Conservation (phyloP, 441 rosid genomes). For the Erodium trifolium region DNA sequence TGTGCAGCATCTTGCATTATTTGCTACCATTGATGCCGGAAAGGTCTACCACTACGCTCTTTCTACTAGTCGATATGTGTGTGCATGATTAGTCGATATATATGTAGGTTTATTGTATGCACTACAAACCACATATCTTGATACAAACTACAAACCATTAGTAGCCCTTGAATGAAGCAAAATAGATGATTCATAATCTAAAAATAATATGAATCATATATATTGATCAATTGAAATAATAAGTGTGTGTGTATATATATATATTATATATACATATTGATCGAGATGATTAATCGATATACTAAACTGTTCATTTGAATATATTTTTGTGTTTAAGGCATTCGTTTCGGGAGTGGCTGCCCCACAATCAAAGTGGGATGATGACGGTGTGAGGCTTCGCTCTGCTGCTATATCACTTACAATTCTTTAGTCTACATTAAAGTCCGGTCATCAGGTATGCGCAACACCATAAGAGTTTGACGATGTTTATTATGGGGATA, state of each 20-base stretch:
- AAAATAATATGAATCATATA: neutral
- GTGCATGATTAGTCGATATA: neutral
- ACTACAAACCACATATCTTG: neutral
- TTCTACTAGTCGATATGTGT: neutral
- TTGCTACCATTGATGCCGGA: slow-evolving; percentile 64
- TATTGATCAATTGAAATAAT: neutral
- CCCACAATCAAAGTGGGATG: slow-evolving; percentile 69
- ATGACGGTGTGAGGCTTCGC: slow-evolving; percentile 69
- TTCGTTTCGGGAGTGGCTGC: slow-evolving; percentile 85
- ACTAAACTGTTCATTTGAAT: neutral
- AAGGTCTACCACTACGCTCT: slow-evolving; percentile 40
- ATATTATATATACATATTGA: no score
- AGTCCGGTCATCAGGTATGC: slow-evolving; percentile 22
- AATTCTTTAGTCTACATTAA: slow-evolving; percentile 27
- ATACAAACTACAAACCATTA: no score
- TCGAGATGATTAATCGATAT: no score
- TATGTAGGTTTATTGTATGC: neutral
- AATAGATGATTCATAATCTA: neutral
- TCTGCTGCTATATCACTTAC: slow-evolving; percentile 79
- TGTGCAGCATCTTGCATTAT: slow-evolving; percentile 62
- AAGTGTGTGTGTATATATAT: no score
- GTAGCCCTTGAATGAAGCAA: no score
- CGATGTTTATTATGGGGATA: no score
- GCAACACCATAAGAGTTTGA: neutral
- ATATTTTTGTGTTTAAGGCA: slow-evolving; percentile 33